Evolutionary conservation across 2,329 filamentous ascomycete genomes (phyloP), one percentile per base, ranked within the genome.

Genomic region (Cladosporium austrohemisphaericum): DNA sequence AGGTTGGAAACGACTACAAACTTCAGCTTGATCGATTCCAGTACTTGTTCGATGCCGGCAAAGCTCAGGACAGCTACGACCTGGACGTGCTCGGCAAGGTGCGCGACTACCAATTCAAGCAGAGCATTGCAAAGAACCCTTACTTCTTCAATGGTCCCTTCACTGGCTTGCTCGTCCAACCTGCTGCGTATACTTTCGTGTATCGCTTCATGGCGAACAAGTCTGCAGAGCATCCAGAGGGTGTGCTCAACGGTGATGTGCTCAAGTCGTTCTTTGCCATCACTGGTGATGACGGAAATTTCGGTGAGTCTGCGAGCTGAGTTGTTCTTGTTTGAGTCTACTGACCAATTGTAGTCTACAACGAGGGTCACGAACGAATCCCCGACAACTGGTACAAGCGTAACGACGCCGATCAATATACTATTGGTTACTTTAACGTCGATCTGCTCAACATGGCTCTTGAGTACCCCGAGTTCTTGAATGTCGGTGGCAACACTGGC

Each of bases 241-340:
- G 69, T 20, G 53, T 60, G 19, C 58, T 71, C 8, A 63, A 67
- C 53, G 61, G 65, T 45, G 56, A 66, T 8, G 60, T 65, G 2
- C 55, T 74, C 9, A 71, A 69, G 55, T 65, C 62, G 36, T 72
- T 71, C 61, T 67, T 65, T 52, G 60, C 68, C 45, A 60, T 73
- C 33, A 57, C 52, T 4, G 68, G 66, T 14, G 52, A 60, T 1
- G 62, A 62, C 5, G 59, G 64, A 26, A 60, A 62, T 50, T 61
- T 41, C 25, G 6, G n/a, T n/a, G n/a, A n/a, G n/a, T n/a, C n/a
- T n/a, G n/a, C n/a, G n/a, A n/a, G n/a, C n/a, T n/a, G n/a, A n/a
- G n/a, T n/a, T n/a, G n/a, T n/a, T n/a, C n/a, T n/a, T n/a, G n/a
- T n/a, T n/a, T n/a, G n/a, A n/a, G n/a, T n/a, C n/a, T n/a, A n/a